phyloP scores from a whole-genome alignment of 441 rosid genomes.

The Corymbia calophylla region DNA sequence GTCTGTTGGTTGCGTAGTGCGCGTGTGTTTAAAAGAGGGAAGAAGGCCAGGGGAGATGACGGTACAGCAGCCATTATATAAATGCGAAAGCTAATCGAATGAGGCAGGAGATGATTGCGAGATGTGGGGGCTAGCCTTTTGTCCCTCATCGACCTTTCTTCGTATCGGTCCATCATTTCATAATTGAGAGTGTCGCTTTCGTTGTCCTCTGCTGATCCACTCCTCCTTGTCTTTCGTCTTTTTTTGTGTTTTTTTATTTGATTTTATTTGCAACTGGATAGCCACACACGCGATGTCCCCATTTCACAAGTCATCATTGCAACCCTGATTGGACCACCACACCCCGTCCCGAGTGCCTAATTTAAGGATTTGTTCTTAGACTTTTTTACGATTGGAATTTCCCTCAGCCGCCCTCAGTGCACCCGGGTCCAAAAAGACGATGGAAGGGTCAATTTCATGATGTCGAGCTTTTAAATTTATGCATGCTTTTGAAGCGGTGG shows the following conservation, averaged over 20 bases:
- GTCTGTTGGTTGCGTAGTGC: background rate
- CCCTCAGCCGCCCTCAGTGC: background rate
- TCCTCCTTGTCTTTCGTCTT: background rate
- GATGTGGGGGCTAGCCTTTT: background rate
- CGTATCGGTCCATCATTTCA: background rate
- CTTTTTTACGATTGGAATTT: background rate
- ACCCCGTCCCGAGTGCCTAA: background rate
- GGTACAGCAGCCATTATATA: background rate
- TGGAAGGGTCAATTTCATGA: background rate
- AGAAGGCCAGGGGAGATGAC: background rate
- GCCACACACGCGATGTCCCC: background rate
- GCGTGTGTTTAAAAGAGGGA: background rate
- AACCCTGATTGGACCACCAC: background rate
- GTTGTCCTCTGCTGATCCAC: background rate
- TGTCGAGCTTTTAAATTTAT: background rate
- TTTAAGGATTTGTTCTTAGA: background rate
- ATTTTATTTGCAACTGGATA: background rate
- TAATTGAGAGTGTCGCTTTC: background rate
- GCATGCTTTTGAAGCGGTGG: background rate
- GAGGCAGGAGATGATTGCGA: background rate
- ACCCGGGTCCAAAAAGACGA: background rate
- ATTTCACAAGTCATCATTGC: background rate
- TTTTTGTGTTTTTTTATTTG: too few species aligned
- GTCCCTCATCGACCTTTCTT: background rate
- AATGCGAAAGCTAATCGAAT: background rate